A percentile compares a stretch with the other conserved stretches of the same genome.
Evolutionary conservation across 23 red algal species (phyloP).

Genomic region (Gracilaria caudata): DNA sequence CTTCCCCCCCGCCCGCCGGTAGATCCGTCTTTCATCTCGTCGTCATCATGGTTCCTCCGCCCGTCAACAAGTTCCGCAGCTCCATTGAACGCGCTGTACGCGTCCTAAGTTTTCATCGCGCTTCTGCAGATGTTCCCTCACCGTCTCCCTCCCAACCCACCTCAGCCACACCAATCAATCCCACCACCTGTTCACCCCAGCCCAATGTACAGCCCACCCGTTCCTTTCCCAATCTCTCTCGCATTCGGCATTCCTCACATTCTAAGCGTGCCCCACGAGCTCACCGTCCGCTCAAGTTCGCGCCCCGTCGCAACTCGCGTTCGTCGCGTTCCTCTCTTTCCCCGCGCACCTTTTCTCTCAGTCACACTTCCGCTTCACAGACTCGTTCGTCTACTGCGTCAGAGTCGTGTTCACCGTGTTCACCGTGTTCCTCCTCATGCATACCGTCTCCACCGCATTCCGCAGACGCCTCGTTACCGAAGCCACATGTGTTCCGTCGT

Average conservation of each 20-base stretch:
- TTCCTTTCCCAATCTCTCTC: constrained; percentile 23
- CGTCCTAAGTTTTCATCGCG: constrained; percentile 18
- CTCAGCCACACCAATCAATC: background rate
- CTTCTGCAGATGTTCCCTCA: background rate
- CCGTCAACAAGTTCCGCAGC: constrained; percentile 11
- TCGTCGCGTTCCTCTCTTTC: constrained; percentile 13
- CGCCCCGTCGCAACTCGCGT: constrained; percentile 10
- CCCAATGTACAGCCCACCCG: constrained; percentile 25
- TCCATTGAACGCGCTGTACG: constrained; percentile 24
- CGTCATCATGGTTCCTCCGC: constrained; percentile 6
- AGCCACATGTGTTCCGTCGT: constrained; percentile 20
- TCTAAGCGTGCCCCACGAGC: background rate
- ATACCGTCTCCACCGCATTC: background rate
- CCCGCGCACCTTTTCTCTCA: background rate
- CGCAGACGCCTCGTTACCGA: background rate
- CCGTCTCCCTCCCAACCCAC: background rate
- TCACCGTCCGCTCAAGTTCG: constrained; percentile 13
- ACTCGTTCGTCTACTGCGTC: background rate
- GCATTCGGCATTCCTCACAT: constrained; percentile 3
- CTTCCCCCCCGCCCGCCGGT: no score
- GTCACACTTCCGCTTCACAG: background rate
- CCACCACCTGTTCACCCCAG: background rate
- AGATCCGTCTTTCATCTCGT: no score
- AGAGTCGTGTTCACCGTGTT: background rate
- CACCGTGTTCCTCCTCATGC: background rate